Evolutionary conservation across 1,139 yeast species (phyloP).

Genomic region (Suhomyces taliae): DNA sequence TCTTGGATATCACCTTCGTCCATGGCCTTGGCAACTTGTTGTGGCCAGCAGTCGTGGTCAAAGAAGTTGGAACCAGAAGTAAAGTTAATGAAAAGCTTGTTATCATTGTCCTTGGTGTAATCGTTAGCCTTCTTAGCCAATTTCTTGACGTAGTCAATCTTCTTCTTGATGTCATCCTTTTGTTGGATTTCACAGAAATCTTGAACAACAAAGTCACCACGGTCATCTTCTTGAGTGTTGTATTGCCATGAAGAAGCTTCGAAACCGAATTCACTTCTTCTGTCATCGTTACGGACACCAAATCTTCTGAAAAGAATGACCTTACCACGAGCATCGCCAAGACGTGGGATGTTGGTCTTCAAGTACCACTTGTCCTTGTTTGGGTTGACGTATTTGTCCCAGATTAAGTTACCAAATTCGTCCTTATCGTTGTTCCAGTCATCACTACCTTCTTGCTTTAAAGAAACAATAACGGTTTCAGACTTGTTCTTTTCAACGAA

Average conservation of each 20-base stretch:
- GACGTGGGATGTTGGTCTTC: slow-evolving; percentile 52
- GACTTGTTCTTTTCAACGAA: slow-evolving; percentile 54
- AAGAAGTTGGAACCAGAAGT: slow-evolving; percentile 76
- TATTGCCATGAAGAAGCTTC: slow-evolving; percentile 69
- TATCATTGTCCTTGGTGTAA: slow-evolving; percentile 44
- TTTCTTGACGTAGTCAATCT: slow-evolving; percentile 57
- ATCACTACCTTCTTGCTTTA: slow-evolving; percentile 74
- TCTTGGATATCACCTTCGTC: slow-evolving; percentile 46
- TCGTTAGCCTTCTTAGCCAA: slow-evolving; percentile 55
- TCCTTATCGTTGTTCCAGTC: slow-evolving; percentile 62
- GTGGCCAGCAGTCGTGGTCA: slow-evolving; percentile 75
- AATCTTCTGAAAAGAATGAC: slow-evolving; percentile 68
- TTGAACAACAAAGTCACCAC: slow-evolving; percentile 65
- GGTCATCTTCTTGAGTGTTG: slow-evolving; percentile 65
- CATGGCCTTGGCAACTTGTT: slow-evolving; percentile 59
- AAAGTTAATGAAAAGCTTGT: slow-evolving; percentile 68
- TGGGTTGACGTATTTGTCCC: slow-evolving; percentile 57
- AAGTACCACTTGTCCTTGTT: slow-evolving; percentile 63
- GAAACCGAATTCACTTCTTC: slow-evolving; percentile 55
- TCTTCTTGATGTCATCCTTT: slow-evolving; percentile 55
- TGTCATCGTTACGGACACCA: slow-evolving; percentile 53
- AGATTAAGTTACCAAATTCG: slow-evolving; percentile 65
- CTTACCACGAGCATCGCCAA: slow-evolving; percentile 69
- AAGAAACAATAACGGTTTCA: slow-evolving; percentile 66
- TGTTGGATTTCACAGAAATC: slow-evolving; percentile 69